These are phyloP conservation scores for Cladosporium sp. DNA, from an alignment of 2,329 filamentous ascomycete species.

Conservation along the genomic window DNA sequence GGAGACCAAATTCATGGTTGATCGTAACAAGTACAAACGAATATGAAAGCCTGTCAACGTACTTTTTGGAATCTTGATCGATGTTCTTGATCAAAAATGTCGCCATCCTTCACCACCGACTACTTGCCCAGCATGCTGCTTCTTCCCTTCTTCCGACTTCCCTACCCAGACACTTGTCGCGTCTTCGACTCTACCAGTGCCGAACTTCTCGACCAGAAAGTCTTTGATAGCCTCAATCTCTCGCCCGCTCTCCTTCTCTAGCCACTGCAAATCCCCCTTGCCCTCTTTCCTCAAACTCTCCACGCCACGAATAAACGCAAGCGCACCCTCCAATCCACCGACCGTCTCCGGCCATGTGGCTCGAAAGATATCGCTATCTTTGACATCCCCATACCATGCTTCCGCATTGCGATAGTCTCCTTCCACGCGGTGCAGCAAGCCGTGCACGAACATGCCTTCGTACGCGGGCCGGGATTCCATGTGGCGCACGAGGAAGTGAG, in stretches of 20 bases:
- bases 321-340: constrained; percentile 20
- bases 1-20: background rate
- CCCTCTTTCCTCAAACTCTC: constrained; percentile 32
- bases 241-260: constrained; percentile 31
- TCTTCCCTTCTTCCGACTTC: constrained; percentile 35
- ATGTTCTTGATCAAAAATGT: constrained; percentile 33
- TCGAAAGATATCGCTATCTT: constrained; percentile 30
- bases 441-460: constrained; percentile 48
- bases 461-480: constrained; percentile 45
- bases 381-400: constrained; percentile 44
- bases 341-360: constrained; percentile 29
- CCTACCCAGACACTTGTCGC: constrained; percentile 39
- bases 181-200: constrained; percentile 36
- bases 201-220: constrained; percentile 43
- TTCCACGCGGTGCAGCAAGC: constrained; percentile 46
- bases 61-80: no score
- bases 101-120: constrained; percentile 40
- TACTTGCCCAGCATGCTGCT: constrained; percentile 39
- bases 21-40: background rate
- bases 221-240: constrained; percentile 39
- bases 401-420: constrained; percentile 45
- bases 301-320: constrained; percentile 32
- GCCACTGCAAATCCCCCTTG: constrained; percentile 22
- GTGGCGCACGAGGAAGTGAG: constrained; percentile 48
- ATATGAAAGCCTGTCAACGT: no score